Percentiles rank a stretch among this genome's conserved stretches.
These are phyloP conservation scores for Priceomyces carsonii DNA, from an alignment of 805 yeast species.

Conservation along the genomic window DNA sequence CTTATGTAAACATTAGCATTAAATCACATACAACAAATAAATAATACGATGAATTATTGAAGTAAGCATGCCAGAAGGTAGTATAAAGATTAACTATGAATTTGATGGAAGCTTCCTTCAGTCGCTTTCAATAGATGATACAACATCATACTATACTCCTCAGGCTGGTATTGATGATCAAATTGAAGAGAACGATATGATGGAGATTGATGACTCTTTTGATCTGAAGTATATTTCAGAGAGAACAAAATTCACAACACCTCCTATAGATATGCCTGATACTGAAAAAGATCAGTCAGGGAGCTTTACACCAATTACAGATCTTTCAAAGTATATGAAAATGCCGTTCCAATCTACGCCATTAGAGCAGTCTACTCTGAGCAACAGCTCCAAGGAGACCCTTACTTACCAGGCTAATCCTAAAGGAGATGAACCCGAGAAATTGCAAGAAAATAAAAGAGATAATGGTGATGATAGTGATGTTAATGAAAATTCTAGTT, in stretches of 20 bases:
- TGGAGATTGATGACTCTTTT: slow-evolving; percentile 22
- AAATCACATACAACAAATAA: no score
- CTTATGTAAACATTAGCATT: no score
- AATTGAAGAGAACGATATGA: slow-evolving; percentile 14
- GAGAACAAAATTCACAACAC: slow-evolving; percentile 5
- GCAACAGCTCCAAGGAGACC: not conserved
- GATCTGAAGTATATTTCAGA: slow-evolving; percentile 4
- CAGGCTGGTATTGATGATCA: not conserved
- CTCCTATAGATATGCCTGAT: slow-evolving; percentile 3
- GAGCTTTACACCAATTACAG: slow-evolving; percentile 5
- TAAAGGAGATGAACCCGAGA: slow-evolving; percentile 8
- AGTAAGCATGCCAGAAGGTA: no score
- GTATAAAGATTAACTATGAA: slow-evolving; percentile 15
- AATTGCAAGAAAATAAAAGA: slow-evolving; percentile 6
- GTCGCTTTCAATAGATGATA: slow-evolving; percentile 26
- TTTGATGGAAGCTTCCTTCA: slow-evolving; percentile 23
- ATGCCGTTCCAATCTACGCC: slow-evolving; percentile 10
- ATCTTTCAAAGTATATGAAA: slow-evolving; percentile 3
- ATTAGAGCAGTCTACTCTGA: not conserved
- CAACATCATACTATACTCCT: slow-evolving; percentile 3
- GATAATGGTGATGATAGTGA: slow-evolving; percentile 8
- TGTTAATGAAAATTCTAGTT: slow-evolving; percentile 12
- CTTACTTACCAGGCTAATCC: slow-evolving; percentile 2
- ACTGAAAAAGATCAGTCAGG: not conserved
- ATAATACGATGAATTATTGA: no score